A percentile compares a stretch with the other conserved stretches of the same genome.
Conservation (phyloP, 2,329 filamentous ascomycete species). For the Botrytis elliptica region DNA sequence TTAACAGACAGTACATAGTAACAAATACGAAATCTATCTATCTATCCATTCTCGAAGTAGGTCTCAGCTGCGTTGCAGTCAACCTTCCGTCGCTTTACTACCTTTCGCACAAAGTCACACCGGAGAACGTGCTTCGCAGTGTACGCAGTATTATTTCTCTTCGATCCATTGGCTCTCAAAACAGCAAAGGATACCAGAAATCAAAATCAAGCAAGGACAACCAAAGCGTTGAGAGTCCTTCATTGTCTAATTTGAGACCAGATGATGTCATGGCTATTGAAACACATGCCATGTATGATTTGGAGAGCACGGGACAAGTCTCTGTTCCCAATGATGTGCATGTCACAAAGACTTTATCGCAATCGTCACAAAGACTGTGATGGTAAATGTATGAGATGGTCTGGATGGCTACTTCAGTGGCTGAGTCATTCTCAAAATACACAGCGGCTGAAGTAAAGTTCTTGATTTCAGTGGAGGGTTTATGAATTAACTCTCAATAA, state of each 20-base stretch:
- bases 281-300: conserved; percentile 13
- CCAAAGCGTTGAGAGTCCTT: background rate
- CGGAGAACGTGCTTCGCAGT: conserved; percentile 12
- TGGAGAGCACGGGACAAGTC: background rate
- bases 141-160: conserved; percentile 13
- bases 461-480: no score
- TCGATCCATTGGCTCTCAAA: background rate
- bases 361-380: background rate
- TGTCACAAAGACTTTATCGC: background rate
- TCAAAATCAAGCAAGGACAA: background rate
- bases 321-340: background rate
- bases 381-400: no score
- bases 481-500: no score
- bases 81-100: conserved; percentile 14
- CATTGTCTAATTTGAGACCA: background rate
- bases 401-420: no score
- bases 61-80: conserved; percentile 14
- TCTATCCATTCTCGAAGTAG: conserved; percentile 3
- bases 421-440: no score
- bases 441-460: no score
- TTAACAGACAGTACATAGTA: background rate
- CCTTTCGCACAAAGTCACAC: conserved; percentile 1
- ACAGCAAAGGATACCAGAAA: background rate
- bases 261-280: background rate
- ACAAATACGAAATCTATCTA: background rate